Evolutionary conservation across 371 early-diverging fungal genomes (phyloP), one percentile per base, ranked within the genome.

Genomic region (Actinomortierella ambigua): DNA sequence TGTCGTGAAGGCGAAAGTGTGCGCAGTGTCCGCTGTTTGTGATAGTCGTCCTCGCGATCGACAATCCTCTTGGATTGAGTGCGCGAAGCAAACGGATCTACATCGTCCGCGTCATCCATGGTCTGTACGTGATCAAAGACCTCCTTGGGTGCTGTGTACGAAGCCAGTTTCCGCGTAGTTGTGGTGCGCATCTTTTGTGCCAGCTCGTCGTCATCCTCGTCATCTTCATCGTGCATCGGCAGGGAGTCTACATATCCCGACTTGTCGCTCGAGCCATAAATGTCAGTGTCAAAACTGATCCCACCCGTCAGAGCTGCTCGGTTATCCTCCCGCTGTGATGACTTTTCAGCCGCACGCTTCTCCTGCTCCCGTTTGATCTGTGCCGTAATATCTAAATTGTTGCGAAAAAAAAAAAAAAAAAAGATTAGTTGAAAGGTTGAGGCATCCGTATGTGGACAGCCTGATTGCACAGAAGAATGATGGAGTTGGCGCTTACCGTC

Each of bases 41-140:
- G 90, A 63, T 98, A 96, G 53, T 95, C 95, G 76, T 85, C 86
- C 69, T 96, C 92, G 51, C 97, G 78, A 48, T 95, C 96, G 7
- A 87, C 87, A 61, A 97, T 94, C 7, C 81, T 77, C 39, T 84
- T 78, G 4, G 86, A 86, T 50, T 76, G 77, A 24, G 65, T 63
- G 24, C 76, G 77, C 26, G 79, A 81, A 6, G 82, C 90, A 81
- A 92, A 87, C 0, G 93, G 93, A 73, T 92, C 91, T n/a, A 81
- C 77, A n/a, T 79, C 78, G 17, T 81, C 81, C 26, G 52, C 77
- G 22, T 86, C 87, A 0, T 81, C 81, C 2, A 79, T 87, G 7
- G 80, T 80, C 18, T 59, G 63, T 28, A 86, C 47, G 65, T 93
- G 93, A 39, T 82, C 82, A 24, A 84, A 81, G 14, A 89, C 77